Conservation (phyloP, 805 yeast species). For the Candida maesae region DNA sequence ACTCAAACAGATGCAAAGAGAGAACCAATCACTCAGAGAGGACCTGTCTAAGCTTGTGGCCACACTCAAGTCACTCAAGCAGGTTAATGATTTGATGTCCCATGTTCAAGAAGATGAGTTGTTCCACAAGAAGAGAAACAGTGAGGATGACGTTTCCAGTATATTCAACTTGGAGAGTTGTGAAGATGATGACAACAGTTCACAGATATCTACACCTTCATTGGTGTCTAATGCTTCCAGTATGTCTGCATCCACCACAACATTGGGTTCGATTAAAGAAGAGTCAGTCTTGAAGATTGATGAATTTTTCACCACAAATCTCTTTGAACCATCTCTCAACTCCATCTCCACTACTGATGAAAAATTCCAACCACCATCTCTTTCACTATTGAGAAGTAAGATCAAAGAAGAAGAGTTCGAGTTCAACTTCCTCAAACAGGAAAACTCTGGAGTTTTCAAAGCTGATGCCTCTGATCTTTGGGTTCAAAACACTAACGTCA, state of each 20-base stretch:
- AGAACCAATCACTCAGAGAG: conserved; percentile 39
- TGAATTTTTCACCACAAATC: conserved; percentile 24
- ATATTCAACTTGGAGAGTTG: conserved; percentile 14
- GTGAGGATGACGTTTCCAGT: conserved; percentile 14
- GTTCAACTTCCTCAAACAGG: conserved; percentile 25
- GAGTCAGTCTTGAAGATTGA: conserved; percentile 24
- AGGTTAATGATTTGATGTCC: no score
- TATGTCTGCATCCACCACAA: conserved; percentile 14
- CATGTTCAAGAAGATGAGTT: conserved; percentile 11
- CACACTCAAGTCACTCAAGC: conserved; percentile 34
- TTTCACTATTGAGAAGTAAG: conserved; percentile 5
- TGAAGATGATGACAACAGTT: conserved; percentile 24
- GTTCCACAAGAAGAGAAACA: conserved; percentile 22
- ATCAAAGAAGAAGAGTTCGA: conserved; percentile 19
- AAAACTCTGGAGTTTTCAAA: conserved; percentile 11
- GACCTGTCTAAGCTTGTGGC: conserved; percentile 43
- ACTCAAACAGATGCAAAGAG: conserved; percentile 40
- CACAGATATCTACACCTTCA: conserved; percentile 27
- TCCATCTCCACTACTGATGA: conserved; percentile 7
- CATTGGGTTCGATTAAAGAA: conserved; percentile 24
- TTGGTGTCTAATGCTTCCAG: conserved; percentile 19
- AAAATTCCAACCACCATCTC: conserved; percentile 5
- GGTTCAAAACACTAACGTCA: conserved; percentile 11
- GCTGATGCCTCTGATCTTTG: conserved; percentile 16
- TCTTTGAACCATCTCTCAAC: conserved; percentile 21